Evolutionary conservation across 2,329 filamentous ascomycete genomes (phyloP), one percentile per base, ranked within the genome.

Genomic region (Nemania sp.): DNA sequence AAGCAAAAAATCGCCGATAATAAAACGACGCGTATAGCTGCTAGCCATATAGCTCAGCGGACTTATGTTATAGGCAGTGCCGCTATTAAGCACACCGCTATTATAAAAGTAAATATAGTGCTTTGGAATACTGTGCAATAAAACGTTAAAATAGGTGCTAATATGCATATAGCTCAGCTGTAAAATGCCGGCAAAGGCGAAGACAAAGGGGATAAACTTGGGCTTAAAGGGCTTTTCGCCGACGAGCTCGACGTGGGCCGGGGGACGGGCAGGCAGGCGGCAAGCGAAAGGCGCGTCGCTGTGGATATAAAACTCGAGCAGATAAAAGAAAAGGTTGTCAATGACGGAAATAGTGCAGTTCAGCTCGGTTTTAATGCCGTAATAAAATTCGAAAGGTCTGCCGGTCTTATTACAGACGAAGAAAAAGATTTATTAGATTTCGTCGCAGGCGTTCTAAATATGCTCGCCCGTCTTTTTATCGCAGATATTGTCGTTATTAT

Each of bases 271-370:
- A 29, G 94, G 92, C 13, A 98, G 86, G 54, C 95, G 93, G 77
- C 95, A 99, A 56, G 92, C 88, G 50, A 98, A 83, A 9, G 95
- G 95, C 17, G 92, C 93, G 77, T 99, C 95, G 79, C 90, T 92
- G 82, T 98, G 95, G 75, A 98, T 89, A 83, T 98, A 98, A 83
- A 97, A 98, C 79, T 98, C 91, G 79, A 94, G 88, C 53, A 94
- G 84, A 77, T 95, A 91, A 81, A 92, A 95, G 81, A 93, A 89
- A 40, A 89, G 85, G 74, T 94, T 91, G 70, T 84, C 83, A 69
- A 94, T 82, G 77, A 90, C 84, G 72, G 89, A 81, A 69, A 95
- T 87, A 56, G 91, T 95, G 81, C 91, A 95, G 79, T 94, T 94
- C 68, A 91, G 78, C 74, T 96, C 92, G 77, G 78, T 79, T 73